phyloP scores from a whole-genome alignment of 2,329 filamentous ascomycete genomes.

The Tolypocladium pustulatum region DNA sequence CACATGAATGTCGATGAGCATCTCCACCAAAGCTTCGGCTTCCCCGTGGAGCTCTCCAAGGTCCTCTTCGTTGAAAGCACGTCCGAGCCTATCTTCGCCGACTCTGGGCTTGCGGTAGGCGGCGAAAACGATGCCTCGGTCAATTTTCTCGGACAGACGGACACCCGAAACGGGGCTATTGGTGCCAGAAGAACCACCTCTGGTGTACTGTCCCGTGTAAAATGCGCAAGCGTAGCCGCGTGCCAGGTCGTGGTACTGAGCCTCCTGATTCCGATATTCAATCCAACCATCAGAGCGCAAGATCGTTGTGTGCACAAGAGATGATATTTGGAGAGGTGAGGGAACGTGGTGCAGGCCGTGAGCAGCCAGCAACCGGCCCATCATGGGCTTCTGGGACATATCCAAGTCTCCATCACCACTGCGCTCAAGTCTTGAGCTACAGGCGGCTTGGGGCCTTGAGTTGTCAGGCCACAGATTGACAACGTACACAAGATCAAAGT shows the following conservation, averaged over 20 bases:
- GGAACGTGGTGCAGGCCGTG: conserved; percentile 41
- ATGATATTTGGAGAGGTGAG: conserved; percentile 41
- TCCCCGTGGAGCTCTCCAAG: conserved; percentile 36
- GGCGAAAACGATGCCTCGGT: conserved; percentile 46
- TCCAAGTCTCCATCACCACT: conserved; percentile 4
- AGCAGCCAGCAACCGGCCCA: conserved; percentile 42
- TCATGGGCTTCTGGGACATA: conserved; percentile 18
- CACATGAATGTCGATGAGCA: conserved; percentile 39
- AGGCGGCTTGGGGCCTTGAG: conserved; percentile 5
- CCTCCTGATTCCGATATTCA: conserved; percentile 36
- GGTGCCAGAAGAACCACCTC: conserved; percentile 12
- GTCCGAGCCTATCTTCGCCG: conserved; percentile 23
- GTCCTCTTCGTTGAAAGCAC: conserved; percentile 25
- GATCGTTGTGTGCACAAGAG: conserved; percentile 37
- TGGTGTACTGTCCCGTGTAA: conserved; percentile 29
- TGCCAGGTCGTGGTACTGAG: conserved; percentile 32
- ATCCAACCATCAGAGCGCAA: conserved; percentile 40
- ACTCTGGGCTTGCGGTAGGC: conserved; percentile 39
- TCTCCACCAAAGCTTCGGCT: conserved; percentile 41
- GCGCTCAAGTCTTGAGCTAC: conserved; percentile 1
- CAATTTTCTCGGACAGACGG: conserved; percentile 18
- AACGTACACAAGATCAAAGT: conserved; percentile 49
- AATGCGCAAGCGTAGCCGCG: conserved; percentile 44
- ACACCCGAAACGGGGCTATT: conserved; percentile 14
- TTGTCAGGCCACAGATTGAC: conserved; percentile 44